Base-by-base conservation (phyloP, 768 basidiomycete genomes). In the Roridomyces roridus region DNA sequence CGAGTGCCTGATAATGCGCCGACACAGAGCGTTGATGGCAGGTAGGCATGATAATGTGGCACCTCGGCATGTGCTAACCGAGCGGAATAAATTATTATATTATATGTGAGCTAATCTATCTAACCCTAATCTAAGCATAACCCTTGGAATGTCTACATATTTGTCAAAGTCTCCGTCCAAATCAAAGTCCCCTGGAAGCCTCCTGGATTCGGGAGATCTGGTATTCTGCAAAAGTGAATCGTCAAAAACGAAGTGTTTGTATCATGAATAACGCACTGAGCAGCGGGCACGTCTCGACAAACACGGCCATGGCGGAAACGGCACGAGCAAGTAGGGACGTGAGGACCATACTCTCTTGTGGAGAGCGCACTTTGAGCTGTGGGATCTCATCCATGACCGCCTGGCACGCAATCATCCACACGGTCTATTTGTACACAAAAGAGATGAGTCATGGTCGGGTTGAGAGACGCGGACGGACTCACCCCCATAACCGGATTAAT, bases 371-470 rank as follows among this genome's bases (percentile, higher is more conserved):
- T 25, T 31, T n/a, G 37, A 28, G 10, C n/a, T 18, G 35, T 5
- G 28, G 25, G 5, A 56, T 50, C 25, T 50, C 47, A 36, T 56
- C 55, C 25, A 56, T 42, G 15, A 56, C 18, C 5, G 43, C 34
- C 35, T 56, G 47, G 29, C 55, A 57, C 9, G 55, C 47, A 0
- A 28, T 10, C 35, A 45, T 6, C 55, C 55, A 57, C 42, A 57
- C 48, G 1, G 55, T 50, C 55, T 57, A 26, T n/a, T n/a, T n/a
- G n/a, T n/a, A n/a, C 2, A 43, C 5, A 15, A 48, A 29, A 7
- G 40, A 14, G 9, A 12, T 12, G 9, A 14, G 23, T 34, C 25
- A 23, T 20, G n/a, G n/a, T n/a, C n/a, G n/a, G 6, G 5, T 5
- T 21, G 24, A 18, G 7, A 35, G 5, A 9, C 35, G 4, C 14